Conservation (phyloP, 2,329 filamentous ascomycete species). For the Rugonectria rugulosa region DNA sequence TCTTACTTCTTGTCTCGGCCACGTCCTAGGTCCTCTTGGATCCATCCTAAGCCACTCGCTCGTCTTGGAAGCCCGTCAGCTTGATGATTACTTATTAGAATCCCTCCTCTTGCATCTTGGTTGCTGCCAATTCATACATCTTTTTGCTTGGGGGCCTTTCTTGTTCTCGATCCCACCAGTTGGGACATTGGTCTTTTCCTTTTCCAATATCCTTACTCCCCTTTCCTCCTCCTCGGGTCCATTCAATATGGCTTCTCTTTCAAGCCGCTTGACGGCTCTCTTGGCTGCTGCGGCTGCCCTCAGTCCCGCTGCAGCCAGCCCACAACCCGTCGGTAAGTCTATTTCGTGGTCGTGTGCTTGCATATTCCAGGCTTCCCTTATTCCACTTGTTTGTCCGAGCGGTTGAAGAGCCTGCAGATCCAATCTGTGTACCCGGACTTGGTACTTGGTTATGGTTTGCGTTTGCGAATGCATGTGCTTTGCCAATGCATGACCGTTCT, state of each 20-base stretch:
- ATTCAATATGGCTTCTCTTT: conserved; percentile 32
- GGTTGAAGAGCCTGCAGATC: too few species aligned
- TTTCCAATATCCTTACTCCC: background rate
- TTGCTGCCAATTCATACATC: background rate
- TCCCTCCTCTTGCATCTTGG: background rate
- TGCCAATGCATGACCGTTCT: too few species aligned
- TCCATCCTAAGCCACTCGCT: background rate
- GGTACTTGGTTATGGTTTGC: too few species aligned
- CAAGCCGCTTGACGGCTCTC: conserved; percentile 34
- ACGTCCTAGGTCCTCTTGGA: too few species aligned
- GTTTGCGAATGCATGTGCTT: too few species aligned
- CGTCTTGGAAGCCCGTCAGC: background rate
- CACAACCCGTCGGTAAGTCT: conserved; percentile 28
- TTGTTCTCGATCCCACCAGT: background rate
- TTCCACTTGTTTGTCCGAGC: background rate
- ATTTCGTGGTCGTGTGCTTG: background rate
- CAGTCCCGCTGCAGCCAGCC: conserved; percentile 27
- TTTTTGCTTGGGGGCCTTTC: background rate
- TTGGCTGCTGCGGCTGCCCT: conserved; percentile 36
- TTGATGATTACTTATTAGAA: too few species aligned
- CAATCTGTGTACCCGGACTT: too few species aligned
- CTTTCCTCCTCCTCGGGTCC: conserved; percentile 3
- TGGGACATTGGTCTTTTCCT: too few species aligned
- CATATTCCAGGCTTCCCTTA: background rate
- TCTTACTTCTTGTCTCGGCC: too few species aligned